Evolutionary conservation across 208 protist genomes (phyloP), one percentile per base, ranked within the genome.

Genomic region (Strigomonas galati): DNA sequence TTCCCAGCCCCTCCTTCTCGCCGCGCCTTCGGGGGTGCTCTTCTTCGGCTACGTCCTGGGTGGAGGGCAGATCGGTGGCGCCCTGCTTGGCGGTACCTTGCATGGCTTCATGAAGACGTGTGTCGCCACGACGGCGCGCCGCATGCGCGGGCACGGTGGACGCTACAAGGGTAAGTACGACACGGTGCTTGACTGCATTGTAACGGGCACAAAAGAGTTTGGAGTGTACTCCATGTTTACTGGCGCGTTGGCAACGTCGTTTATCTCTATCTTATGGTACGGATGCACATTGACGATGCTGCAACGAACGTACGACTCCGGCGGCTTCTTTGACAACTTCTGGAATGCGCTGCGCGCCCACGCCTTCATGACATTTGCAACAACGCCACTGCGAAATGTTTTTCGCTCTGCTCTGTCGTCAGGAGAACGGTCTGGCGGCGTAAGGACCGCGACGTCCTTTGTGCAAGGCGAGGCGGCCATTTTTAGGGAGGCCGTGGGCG

Each of bases 331-430:
- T 23, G 68, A 37, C 4, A 82, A 90, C 60, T 73, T 72, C 57
- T 89, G 78, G 74, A 72, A 69, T 19, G 87, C 91, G 6, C 89
- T 92, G 64, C 82, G 84, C 23, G 68, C 78, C 31, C 87, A 96
- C 67, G 79, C 87, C 0, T 81, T 93, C 61, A 67, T 96, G 79
- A 87, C 85, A 5, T 93, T 96, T 72, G 59, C 85, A 17, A 91
- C 85, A 32, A 63, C 75, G n/a, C 87, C 91, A 1, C 12, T 94
- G 58, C 91, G 91, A 15, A 96, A 94, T 59, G 75, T 73, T 5
- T 82, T 92, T 67, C 84, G 84, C n/a, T 94, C 91, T 15, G 72
- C 87, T 0, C 78, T 90, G 59, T 55, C 74, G 27, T 75, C 49
- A n/a, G 72, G 69, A 46, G 85, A 96, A 56, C 87, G 91, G 19